A percentile compares a stretch with the other conserved stretches of the same genome.
phyloP scores from a whole-genome alignment of 768 basidiomycete species.

The Hypsizygus marmoreus region DNA sequence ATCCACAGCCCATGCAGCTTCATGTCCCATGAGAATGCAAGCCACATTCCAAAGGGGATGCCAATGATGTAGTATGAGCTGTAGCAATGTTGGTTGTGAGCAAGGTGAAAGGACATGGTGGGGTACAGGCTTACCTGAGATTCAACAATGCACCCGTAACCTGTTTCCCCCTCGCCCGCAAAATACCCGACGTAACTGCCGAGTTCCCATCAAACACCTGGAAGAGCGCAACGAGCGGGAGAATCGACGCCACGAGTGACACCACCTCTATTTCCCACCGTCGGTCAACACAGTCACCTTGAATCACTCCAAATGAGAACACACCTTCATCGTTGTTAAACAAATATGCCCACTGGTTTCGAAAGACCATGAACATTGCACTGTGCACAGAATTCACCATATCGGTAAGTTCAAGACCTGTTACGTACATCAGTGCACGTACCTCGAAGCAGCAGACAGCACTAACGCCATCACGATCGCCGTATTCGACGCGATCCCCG shows the following conservation, averaged over 20 bases:
- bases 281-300: neutral
- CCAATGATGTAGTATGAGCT: constrained; percentile 83
- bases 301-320: constrained; percentile 15
- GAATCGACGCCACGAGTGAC: constrained; percentile 60
- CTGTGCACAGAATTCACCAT: constrained; percentile 38
- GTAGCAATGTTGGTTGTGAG: too few species aligned
- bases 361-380: constrained; percentile 57
- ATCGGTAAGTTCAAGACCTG: too few species aligned
- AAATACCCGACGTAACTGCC: constrained; percentile 71
- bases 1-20: constrained; percentile 82
- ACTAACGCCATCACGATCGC: constrained; percentile 66
- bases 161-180: constrained; percentile 85
- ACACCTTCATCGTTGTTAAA: constrained; percentile 72
- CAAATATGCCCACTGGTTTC: constrained; percentile 67
- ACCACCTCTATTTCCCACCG: constrained; percentile 51
- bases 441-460: constrained; percentile 73
- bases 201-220: constrained; percentile 84
- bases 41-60: constrained; percentile 80
- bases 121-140: constrained; percentile 48
- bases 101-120: neutral
- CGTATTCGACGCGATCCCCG: constrained; percentile 64
- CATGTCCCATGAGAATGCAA: constrained; percentile 62
- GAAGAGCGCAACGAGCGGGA: constrained; percentile 77
- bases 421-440: too few species aligned
- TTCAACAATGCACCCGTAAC: constrained; percentile 79